Conservation (phyloP, 2,329 filamentous ascomycete genomes). For the Fusarium xylarioides region DNA sequence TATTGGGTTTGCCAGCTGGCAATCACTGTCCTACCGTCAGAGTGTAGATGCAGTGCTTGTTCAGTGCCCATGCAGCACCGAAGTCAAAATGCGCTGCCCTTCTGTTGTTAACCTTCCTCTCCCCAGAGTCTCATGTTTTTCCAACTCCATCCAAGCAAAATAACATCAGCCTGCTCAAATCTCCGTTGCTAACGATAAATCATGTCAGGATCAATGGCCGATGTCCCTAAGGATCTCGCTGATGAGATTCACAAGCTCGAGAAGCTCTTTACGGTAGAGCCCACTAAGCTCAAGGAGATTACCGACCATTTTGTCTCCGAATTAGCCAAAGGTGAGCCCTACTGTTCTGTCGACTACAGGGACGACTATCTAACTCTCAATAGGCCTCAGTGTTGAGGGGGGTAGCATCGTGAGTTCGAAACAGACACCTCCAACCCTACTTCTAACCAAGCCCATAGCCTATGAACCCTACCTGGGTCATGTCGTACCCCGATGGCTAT, state of each 20-base stretch:
- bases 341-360: not conserved
- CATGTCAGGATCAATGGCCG: slow-evolving; percentile 81
- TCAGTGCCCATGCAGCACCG: slow-evolving; percentile 5
- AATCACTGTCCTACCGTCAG: slow-evolving; percentile 22
- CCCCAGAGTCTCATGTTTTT: not conserved
- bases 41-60: not conserved
- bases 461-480: slow-evolving; percentile 98
- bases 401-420: slow-evolving; percentile 84
- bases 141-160: not conserved
- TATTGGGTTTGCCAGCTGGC: slow-evolving; percentile 8
- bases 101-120: not conserved
- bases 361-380: slow-evolving; percentile 16
- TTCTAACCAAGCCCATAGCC: slow-evolving; percentile 65
- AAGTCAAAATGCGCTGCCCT: slow-evolving; percentile 5
- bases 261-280: slow-evolving; percentile 81
- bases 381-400: slow-evolving; percentile 84
- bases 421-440: not conserved
- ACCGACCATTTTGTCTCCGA: slow-evolving; percentile 90
- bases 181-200: slow-evolving; percentile 23
- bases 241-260: slow-evolving; percentile 85
- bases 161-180: not conserved
- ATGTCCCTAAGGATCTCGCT: slow-evolving; percentile 86
- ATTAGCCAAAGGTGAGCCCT: slow-evolving; percentile 76
- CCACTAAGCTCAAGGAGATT: slow-evolving; percentile 85
- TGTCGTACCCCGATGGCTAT: slow-evolving; percentile 85